Evolutionary conservation across 2,329 filamentous ascomycete species (phyloP), one percentile per base, ranked within the genome.

Genomic region (Talaromyces amestolkiae): DNA sequence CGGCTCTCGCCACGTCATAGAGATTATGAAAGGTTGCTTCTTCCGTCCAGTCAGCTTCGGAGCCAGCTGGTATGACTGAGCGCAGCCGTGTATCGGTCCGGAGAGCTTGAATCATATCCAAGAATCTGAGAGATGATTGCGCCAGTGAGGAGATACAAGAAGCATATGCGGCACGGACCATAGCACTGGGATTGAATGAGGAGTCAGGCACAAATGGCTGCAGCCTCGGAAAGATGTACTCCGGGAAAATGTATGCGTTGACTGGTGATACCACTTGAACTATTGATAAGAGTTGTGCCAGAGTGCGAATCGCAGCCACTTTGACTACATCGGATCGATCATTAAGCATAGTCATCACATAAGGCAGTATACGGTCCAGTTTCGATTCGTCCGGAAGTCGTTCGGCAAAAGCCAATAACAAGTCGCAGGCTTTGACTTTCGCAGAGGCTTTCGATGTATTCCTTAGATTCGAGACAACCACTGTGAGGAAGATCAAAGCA

Each of bases 331-430:
- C 92, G 1, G 90, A 88, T 70, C 89, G 88, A 74, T 99, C 95
- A 66, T 87, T 89, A 13, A 99, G 82, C 33, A 98, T 79, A 5
- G 88, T 86, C 79, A 97, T 91, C 41, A 98, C 81, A 74, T 97
- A 97, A 1, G 95, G 95, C 59, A 99, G 81, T 27, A 98, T 91
- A 59, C 95, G 88, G 76, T 99, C 96, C 58, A 99, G 82, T 76
- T 97, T 98, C 3, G 93, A 93, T 78, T 99, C 95, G 75, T 99
- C 96, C 0, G 94, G 96, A 27, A 98, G 79, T 66, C 91, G 86
- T 78, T 98, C 93, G 0, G 93, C 89, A 76, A 99, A 97, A 2
- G 94, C 94, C 59, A 99, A 81, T 58, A 99, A 84, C 47, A 99
- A 84, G 75, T 99, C 95, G 73, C 95, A 96, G 1, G 92, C 95